Evolutionary conservation across 176 grass and related monocot genomes (phyloP).

Genomic region (Carex pumila): DNA sequence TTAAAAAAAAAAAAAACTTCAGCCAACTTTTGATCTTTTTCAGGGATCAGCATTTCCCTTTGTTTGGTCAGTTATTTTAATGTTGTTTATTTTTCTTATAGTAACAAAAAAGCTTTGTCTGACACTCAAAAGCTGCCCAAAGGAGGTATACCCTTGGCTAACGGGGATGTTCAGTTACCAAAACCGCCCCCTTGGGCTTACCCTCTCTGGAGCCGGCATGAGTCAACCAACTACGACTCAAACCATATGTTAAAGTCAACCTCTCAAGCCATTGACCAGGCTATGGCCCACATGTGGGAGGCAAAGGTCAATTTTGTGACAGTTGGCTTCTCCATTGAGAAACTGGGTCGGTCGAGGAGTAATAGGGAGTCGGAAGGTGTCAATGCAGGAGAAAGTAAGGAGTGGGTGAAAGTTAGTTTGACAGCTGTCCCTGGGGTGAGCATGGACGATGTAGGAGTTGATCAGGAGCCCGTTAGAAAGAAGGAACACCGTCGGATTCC

Average conservation of each 20-base stretch:
- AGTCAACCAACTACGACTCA: conserved; percentile 72
- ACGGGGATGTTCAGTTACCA: conserved; percentile 88
- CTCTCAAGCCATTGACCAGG: conserved; percentile 93
- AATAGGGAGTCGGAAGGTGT: conserved; percentile 38
- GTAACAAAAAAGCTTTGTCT: conserved; percentile 49
- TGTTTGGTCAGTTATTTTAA: conserved; percentile 4
- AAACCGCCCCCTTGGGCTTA: conserved; percentile 99
- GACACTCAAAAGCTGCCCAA: conserved; percentile 78
- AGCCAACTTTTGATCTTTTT: not conserved
- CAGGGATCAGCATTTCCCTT: not conserved
- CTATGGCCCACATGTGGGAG: conserved; percentile 91
- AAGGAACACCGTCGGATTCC: conserved; percentile 93
- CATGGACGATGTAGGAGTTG: conserved; percentile 86
- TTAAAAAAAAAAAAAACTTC: too few relatives aligned
- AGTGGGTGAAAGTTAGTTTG: conserved; percentile 84
- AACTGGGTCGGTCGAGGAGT: conserved; percentile 59
- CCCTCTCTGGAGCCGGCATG: conserved; percentile 76
- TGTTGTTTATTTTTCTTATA: conserved; percentile 26
- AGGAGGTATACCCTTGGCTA: conserved; percentile 92
- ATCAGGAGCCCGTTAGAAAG: conserved; percentile 51
- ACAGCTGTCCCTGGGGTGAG: conserved; percentile 79
- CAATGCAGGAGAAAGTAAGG: conserved; percentile 37
- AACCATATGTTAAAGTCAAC: conserved; percentile 79
- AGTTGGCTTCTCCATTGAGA: conserved; percentile 86
- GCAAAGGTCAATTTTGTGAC: conserved; percentile 94